Percentiles rank a stretch among this genome's conserved stretches.
Evolutionary conservation across 2,329 filamentous ascomycete genomes (phyloP).

Genomic region (Aspergillus sp.): DNA sequence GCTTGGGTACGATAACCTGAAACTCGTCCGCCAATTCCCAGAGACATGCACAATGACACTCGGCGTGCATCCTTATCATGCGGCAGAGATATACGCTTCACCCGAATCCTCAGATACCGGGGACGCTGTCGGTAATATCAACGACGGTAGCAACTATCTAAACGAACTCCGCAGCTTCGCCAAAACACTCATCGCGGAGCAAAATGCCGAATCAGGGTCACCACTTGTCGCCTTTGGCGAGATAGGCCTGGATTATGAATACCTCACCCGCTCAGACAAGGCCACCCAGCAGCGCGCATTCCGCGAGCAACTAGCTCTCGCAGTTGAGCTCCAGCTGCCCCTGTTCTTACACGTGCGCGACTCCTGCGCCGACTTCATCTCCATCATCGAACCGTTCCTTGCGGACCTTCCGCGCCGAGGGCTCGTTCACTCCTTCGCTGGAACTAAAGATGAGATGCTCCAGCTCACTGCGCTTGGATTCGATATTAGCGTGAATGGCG

Average conservation of each 20-base stretch:
- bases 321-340: constrained; percentile 35
- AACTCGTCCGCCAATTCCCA: constrained; percentile 29
- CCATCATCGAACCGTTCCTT: constrained; percentile 43
- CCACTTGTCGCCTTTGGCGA: constrained; percentile 51
- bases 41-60: constrained; percentile 48
- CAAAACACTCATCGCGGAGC: constrained; percentile 22
- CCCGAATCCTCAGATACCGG: neutral
- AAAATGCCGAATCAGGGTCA: constrained; percentile 13
- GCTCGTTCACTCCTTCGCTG: constrained; percentile 88
- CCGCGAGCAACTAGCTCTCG: constrained; percentile 43
- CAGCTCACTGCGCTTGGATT: constrained; percentile 39
- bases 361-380: constrained; percentile 46
- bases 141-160: constrained; percentile 6
- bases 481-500: constrained; percentile 52
- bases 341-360: constrained; percentile 39
- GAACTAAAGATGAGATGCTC: constrained; percentile 55
- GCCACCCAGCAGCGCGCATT: constrained; percentile 44
- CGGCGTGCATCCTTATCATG: constrained; percentile 54
- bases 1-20: constrained; percentile 41
- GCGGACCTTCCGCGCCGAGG: constrained; percentile 48
- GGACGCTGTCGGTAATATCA: neutral
- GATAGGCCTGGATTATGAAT: constrained; percentile 53
- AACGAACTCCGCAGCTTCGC: constrained; percentile 17
- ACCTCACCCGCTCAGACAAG: constrained; percentile 45
- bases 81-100: constrained; percentile 41